phyloP scores from a whole-genome alignment of 805 yeast species.

The Nakazawaea laoshanensis region DNA sequence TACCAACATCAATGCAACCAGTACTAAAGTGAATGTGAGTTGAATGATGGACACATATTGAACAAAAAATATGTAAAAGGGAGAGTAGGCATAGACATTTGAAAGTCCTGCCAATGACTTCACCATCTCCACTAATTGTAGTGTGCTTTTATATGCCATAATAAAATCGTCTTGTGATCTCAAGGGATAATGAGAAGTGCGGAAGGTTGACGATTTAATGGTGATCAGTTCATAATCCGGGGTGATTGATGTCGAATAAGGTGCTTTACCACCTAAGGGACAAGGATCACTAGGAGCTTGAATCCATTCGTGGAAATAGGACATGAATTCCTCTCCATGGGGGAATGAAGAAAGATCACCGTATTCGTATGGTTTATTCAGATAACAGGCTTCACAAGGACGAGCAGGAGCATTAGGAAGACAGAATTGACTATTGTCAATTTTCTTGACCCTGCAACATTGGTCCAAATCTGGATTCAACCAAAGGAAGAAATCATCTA shows the following conservation, averaged over 20 bases:
- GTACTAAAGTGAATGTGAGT: constrained; percentile 48
- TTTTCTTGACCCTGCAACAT: constrained; percentile 70
- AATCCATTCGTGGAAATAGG: constrained; percentile 75
- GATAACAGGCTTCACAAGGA: constrained; percentile 68
- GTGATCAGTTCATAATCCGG: constrained; percentile 26
- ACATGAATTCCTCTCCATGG: constrained; percentile 56
- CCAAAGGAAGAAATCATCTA: constrained; percentile 85
- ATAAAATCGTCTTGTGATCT: constrained; percentile 82
- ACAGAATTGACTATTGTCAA: constrained; percentile 48
- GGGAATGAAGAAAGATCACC: constrained; percentile 82
- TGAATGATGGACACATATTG: constrained; percentile 66
- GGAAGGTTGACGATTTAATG: constrained; percentile 56
- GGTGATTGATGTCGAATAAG: constrained; percentile 58
- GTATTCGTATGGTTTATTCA: constrained; percentile 52
- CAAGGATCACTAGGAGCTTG: constrained; percentile 77
- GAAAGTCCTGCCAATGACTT: constrained; percentile 26
- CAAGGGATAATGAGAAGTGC: constrained; percentile 74
- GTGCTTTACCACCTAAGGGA: constrained; percentile 94
- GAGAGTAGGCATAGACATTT: constrained; percentile 81
- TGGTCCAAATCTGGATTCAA: constrained; percentile 79
- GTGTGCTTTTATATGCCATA: constrained; percentile 63
- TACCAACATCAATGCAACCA: constrained; percentile 40
- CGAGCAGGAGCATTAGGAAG: constrained; percentile 58
- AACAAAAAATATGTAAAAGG: constrained; percentile 87
- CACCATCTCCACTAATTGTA: constrained; percentile 55